Percentiles rank a stretch among this genome's conserved stretches.
Conservation (phyloP, 108 stramenopile genomes). For the Nannochloropsis salina region DNA sequence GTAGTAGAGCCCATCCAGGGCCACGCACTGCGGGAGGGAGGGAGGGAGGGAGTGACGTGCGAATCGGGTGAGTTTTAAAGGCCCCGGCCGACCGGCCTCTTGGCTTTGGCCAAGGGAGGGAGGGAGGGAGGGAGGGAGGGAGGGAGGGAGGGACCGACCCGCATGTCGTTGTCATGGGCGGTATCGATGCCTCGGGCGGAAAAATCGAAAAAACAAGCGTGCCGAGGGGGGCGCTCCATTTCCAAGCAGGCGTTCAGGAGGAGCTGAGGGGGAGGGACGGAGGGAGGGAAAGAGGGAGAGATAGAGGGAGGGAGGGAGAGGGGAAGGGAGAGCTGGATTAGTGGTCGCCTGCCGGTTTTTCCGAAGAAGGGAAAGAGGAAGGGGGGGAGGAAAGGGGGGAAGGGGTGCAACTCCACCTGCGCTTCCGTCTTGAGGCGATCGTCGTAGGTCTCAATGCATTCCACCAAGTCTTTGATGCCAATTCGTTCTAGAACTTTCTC, state of each 20-base stretch:
- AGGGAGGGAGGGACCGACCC: background rate
- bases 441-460: background rate
- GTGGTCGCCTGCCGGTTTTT: background rate
- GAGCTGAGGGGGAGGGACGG: background rate
- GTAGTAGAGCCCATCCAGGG: background rate
- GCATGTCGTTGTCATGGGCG: background rate
- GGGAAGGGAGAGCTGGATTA: background rate
- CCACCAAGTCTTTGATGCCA: background rate
- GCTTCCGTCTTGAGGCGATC: background rate
- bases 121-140: too few relatives aligned
- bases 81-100: too few relatives aligned
- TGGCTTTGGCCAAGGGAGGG: too few relatives aligned
- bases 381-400: background rate
- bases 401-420: background rate
- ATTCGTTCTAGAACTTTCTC: background rate
- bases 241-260: background rate
- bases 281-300: too few relatives aligned
- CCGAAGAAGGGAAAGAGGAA: background rate
- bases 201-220: background rate
- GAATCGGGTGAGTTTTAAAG: too few relatives aligned
- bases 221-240: background rate
- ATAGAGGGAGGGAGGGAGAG: background rate
- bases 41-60: background rate
- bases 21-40: conserved; percentile 1
- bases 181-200: background rate